Evolutionary conservation across 2,329 filamentous ascomycete species (phyloP), one percentile per base, ranked within the genome.

Genomic region (Cytospora piceae): DNA sequence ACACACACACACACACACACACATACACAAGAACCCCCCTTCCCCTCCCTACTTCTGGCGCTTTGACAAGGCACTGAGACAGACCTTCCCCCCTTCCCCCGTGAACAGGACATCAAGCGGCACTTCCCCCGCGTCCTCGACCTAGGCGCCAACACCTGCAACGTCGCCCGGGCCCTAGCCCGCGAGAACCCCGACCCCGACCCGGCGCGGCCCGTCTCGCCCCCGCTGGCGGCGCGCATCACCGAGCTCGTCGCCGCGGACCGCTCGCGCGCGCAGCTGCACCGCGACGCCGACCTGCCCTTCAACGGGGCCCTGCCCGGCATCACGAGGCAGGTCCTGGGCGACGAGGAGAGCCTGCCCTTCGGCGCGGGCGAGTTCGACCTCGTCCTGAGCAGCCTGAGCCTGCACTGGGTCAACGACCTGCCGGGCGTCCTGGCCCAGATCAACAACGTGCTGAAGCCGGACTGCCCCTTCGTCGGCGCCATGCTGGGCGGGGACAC

Each of bases 401-500:
- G 91, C 65, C 82, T 99, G 75, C 95, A 99, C 78, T 99, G 95
- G 95, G 91, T 97, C 82, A 99, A 99, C 76, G 93, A 99, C 76
- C 86, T 99, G 6, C 95, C 95, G 0, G 91, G 90, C 1, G 82
- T 96, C 14, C 84, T 99, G 2, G 83, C 88, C 1, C 92, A 96
- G 74, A 90, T 97, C 74, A 96, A 97, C 81, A 85, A 86, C 70
- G 82, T 96, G 39, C 84, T 99, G 31, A 96, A 96, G 77, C 93
- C 94, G 0, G 95, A 99, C 76, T 85, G 86, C 64, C 93, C 96
- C 1, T 97, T 99, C 74, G 89, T 99, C 56, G 94, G 91, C 17
- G 94, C 94, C 70, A 99, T 99, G 94, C 89, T 97, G 67, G 95
- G 95, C 64, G 95, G 95, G 0, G 95, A 99, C 77, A 94, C 92